These are phyloP conservation scores for Teunomyces panamensis DNA, from an alignment of 805 yeast genomes.

Conservation along the genomic window DNA sequence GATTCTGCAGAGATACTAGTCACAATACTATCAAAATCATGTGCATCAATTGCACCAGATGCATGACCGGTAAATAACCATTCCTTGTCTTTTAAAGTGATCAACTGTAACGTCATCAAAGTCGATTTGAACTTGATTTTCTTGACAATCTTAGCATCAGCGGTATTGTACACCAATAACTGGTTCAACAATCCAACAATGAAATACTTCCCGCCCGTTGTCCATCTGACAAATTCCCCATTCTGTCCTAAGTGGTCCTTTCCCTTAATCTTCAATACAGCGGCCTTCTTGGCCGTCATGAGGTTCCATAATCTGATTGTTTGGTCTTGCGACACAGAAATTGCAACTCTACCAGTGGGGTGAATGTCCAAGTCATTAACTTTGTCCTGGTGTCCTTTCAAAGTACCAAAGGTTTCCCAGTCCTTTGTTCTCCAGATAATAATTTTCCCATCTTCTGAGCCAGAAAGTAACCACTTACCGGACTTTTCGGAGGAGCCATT, in stretches of 20 bases:
- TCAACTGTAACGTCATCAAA: slow-evolving; percentile 65
- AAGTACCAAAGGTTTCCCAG: slow-evolving; percentile 87
- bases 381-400: slow-evolving; percentile 86
- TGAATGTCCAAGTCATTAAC: slow-evolving; percentile 86
- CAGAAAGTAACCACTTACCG: slow-evolving; percentile 90
- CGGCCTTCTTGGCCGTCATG: slow-evolving; percentile 95
- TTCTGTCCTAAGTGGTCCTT: slow-evolving; percentile 64
- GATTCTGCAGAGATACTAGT: slow-evolving; percentile 11
- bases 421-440: slow-evolving; percentile 94
- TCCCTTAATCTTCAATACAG: slow-evolving; percentile 68
- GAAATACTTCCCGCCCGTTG: slow-evolving; percentile 63
- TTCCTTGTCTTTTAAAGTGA: slow-evolving; percentile 45
- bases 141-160: slow-evolving; percentile 54
- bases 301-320: slow-evolving; percentile 90
- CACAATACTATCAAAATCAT: slow-evolving; percentile 30
- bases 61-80: slow-evolving; percentile 66
- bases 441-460: slow-evolving; percentile 86
- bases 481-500: slow-evolving; percentile 30
- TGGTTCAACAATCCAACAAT: slow-evolving; percentile 71
- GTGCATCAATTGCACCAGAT: slow-evolving; percentile 68
- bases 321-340: slow-evolving; percentile 82
- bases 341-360: slow-evolving; percentile 85
- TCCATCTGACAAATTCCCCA: slow-evolving; percentile 68
- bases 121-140: slow-evolving; percentile 53
- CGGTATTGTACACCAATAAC: slow-evolving; percentile 62